These are phyloP conservation scores for Pharus latifolius DNA, from an alignment of 176 grass and related monocot genomes.

Conservation along the genomic window DNA sequence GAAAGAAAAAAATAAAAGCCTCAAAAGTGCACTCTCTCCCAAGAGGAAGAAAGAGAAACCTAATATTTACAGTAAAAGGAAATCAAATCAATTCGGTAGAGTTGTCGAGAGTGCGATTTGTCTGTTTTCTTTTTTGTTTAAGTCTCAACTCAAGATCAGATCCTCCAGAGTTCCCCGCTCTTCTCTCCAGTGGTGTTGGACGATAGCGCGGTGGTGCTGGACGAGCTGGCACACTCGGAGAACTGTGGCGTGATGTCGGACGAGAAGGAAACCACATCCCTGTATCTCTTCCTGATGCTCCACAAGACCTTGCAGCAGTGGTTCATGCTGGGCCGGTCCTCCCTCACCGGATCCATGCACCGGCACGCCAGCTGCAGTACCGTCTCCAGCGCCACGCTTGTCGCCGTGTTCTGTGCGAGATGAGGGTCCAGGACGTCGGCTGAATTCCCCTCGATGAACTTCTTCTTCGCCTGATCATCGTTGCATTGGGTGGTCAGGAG, in stretches of 20 bases:
- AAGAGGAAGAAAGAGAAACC: too few species aligned
- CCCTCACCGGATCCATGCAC: slow-evolving; percentile 47
- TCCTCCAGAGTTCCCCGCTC: slow-evolving; percentile 11
- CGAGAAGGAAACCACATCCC: slow-evolving; percentile 24
- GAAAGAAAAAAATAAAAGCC: too few species aligned
- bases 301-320: slow-evolving; percentile 57
- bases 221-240: slow-evolving; percentile 8
- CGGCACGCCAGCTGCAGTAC: slow-evolving; percentile 61
- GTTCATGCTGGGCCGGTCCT: slow-evolving; percentile 56
- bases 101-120: too few species aligned
- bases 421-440: slow-evolving; percentile 56
- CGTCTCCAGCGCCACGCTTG: slow-evolving; percentile 29
- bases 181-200: not conserved
- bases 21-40: too few species aligned
- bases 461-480: slow-evolving; percentile 38
- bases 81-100: not conserved
- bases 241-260: not conserved
- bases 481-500: too few species aligned
- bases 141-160: too few species aligned
- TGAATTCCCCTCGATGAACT: slow-evolving; percentile 28
- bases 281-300: slow-evolving; percentile 68
- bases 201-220: too few species aligned
- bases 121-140: too few species aligned
- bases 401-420: slow-evolving; percentile 23
- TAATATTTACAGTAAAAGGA: not conserved